Evolutionary conservation across 306 rosid genomes (phyloP), one percentile per base, ranked within the genome.

Genomic region (Heteromeles arbutifolia): DNA sequence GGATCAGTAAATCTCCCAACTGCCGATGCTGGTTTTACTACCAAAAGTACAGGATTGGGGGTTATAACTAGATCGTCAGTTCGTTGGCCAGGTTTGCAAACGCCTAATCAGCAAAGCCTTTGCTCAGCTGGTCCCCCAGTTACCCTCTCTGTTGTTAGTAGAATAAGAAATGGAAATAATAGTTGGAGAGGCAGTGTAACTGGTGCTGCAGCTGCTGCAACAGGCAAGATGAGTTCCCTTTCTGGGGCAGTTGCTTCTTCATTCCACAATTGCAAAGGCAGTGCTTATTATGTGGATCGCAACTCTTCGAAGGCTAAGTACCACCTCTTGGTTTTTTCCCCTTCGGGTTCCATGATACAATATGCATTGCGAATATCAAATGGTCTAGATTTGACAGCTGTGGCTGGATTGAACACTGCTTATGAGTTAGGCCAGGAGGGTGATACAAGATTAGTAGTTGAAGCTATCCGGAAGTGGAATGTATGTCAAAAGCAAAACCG

Each of bases 171-270:
- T 44, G 98, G 99, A 76, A 62, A 74, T 77, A 91, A 85, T 82
- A 91, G 97, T 74, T 96, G 98, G 99, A 87, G 85, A 83, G 97
- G 96, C 29, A 84, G 94, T 1, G 96, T 96, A 25, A 96, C 82
- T 77, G 96, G 98, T 67, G 99, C 99, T 74, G 97, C 99, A 19
- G 99, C 99, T 10, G 92, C 94, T 72, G 98, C 98, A 53, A 78
- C 97, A 6, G 98, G 99, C 62, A 84, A 90, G 83, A 80, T 78
- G 83, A 83, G 59, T 77, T 56, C 86, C 65, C 82, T 86, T 69
- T 86, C 91, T 8, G 97, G 92, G 53, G 98, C 98, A 63, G 75
- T 96, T 68, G 97, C 99, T 74, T 89, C 99, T 41, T 77, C 91
- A 74, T 96, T 96, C 85, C 88, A 84, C 67, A 78, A 81, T 71